Evolutionary conservation across 768 basidiomycete genomes (phyloP).

Genomic region (Boletellus emodensis): DNA sequence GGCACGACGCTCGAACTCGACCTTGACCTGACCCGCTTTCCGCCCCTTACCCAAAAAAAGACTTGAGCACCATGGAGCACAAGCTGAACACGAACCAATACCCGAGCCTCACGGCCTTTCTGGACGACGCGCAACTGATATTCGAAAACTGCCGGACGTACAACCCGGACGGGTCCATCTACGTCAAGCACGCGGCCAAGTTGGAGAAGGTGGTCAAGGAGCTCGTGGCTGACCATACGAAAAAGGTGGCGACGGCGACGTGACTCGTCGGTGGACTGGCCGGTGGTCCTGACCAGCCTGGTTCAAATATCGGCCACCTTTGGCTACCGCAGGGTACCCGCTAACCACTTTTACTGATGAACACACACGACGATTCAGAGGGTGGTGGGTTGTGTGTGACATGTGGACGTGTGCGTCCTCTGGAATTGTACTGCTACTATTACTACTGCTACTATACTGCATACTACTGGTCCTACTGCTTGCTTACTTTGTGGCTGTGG

Average conservation of each 20-base stretch:
- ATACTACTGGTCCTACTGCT: no score
- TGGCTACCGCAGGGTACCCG: no score
- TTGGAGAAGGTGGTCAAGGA: conserved; percentile 77
- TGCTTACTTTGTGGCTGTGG: no score
- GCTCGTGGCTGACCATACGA: conserved; percentile 32
- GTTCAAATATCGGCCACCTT: no score
- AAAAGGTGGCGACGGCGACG: conserved; percentile 12
- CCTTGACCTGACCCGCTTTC: not conserved
- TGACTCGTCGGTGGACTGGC: not conserved
- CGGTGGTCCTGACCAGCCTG: no score
- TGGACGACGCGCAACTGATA: conserved; percentile 77
- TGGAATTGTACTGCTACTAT: no score
- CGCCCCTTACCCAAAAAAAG: conserved; percentile 43
- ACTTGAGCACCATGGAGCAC: conserved; percentile 81
- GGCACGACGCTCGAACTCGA: no score
- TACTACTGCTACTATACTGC: no score
- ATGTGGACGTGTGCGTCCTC: no score
- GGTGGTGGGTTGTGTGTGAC: no score
- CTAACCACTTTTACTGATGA: no score
- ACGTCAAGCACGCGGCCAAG: conserved; percentile 79
- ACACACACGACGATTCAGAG: no score
- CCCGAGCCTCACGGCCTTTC: conserved; percentile 63
- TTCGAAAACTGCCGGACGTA: conserved; percentile 88
- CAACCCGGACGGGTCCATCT: conserved; percentile 77
- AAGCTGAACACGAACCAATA: conserved; percentile 92